Conservation (phyloP, 176 grass and related monocot species). For the Zea luxurians region DNA sequence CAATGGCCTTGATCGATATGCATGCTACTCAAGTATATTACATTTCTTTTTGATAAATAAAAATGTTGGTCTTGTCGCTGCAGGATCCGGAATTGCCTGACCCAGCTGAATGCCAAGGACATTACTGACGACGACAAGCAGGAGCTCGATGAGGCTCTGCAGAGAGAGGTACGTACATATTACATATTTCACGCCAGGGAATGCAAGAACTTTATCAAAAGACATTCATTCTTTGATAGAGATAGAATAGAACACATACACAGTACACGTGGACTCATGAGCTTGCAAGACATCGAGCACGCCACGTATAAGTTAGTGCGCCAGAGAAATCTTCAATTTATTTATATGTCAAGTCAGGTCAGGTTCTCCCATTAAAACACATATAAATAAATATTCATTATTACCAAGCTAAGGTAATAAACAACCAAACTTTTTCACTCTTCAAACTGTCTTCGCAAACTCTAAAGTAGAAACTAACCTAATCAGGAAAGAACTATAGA, state of each 20-base stretch:
- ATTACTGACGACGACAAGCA: conserved; percentile 60
- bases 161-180: conserved; percentile 53
- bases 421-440: no score
- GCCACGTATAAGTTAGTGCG: background rate
- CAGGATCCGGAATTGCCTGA: conserved; percentile 73
- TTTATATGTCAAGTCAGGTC: background rate
- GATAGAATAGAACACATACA: background rate
- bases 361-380: no score
- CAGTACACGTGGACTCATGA: background rate
- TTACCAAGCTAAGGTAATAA: background rate
- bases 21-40: no score
- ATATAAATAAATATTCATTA: background rate
- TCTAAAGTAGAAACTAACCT: no score
- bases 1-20: no score
- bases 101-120: conserved; percentile 68
- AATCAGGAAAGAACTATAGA: no score
- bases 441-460: no score
- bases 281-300: background rate
- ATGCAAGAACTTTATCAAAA: background rate
- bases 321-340: background rate
- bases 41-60: background rate
- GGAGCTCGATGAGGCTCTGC: conserved; percentile 84
- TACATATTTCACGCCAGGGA: background rate
- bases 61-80: background rate
- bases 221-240: background rate